phyloP scores from a whole-genome alignment of 2,329 filamentous ascomycete genomes.

The Botrytis byssoidea region DNA sequence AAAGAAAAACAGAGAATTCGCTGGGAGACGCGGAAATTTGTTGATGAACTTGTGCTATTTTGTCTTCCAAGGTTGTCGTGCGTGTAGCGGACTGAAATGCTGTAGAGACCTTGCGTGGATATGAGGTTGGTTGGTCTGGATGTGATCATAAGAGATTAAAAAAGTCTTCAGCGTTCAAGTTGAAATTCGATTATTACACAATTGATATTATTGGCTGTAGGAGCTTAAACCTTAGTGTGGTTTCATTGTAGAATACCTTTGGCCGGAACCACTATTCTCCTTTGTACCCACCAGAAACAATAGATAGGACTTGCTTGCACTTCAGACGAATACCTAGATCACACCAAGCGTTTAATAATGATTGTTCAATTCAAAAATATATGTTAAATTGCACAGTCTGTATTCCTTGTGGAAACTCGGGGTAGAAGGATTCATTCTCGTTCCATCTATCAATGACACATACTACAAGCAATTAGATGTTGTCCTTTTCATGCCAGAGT shows the following conservation, averaged over 20 bases:
- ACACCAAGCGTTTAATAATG: no score
- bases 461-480: not conserved
- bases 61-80: not conserved
- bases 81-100: not conserved
- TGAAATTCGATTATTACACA: constrained; percentile 15
- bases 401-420: no score
- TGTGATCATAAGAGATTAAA: not conserved
- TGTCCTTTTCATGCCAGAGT: not conserved
- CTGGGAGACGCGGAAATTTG: not conserved
- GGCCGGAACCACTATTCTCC: not conserved
- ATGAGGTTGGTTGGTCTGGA: not conserved
- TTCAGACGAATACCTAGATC: not conserved
- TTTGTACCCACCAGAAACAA: not conserved
- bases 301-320: not conserved
- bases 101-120: not conserved
- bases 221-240: not conserved
- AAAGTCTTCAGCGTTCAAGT: not conserved
- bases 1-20: not conserved
- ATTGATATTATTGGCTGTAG: constrained; percentile 4
- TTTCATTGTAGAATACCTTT: not conserved
- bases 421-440: not conserved
- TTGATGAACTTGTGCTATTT: not conserved
- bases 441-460: not conserved
- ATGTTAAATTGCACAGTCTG: not conserved
- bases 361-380: not conserved